Evolutionary conservation across 1,139 yeast species (phyloP), one percentile per base, ranked within the genome.

Genomic region (Meyerozyma athensensis): DNA sequence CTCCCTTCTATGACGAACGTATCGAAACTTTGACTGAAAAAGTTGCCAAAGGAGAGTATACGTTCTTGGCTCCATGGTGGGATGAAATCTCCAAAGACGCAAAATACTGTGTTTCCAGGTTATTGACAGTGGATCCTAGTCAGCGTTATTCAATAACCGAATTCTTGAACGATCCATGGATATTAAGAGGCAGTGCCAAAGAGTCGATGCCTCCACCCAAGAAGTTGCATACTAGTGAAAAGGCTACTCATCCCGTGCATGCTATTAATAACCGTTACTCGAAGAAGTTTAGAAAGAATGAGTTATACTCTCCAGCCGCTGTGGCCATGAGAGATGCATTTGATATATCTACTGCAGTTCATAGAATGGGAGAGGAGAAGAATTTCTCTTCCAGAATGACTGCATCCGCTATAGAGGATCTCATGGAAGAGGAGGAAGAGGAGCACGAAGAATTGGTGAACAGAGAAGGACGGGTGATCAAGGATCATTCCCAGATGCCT

Each of bases 291-390:
- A 26, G 18, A 20, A 26, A 34, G 35, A 32, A 34, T 6, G 49
- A 42, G 10, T 36, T 74, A 46, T 83, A 82, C 50, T 82, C 96
- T 1, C 97, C 97, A 4, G 96, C 94, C 5, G 94, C 94, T 0
- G 86, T 83, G 39, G 95, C 95, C 0, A 75, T 92, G 68, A 82
- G 89, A 50, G 98, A 92, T 53, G 97, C 96, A 7, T 90, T 90
- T 61, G 98, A 92, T 55, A 85, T 92, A 12, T 83, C 96, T 14
- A 81, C 94, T 41, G 97, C 97, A 0, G 95, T 92, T 7, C 96
- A 89, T 56, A 80, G 98, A 59, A 79, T 79, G 71, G 96, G 90
- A 30, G 96, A 86, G 61, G 97, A 87, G 54, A 82, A 81, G 17
- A 74, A 79, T 2, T 62, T 79, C 33, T 58, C 67, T 17, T 59